A percentile compares a stretch with the other conserved stretches of the same genome.
Conservation (phyloP, 1,284 basidiomycete species). For the Inonotus obliquus region DNA sequence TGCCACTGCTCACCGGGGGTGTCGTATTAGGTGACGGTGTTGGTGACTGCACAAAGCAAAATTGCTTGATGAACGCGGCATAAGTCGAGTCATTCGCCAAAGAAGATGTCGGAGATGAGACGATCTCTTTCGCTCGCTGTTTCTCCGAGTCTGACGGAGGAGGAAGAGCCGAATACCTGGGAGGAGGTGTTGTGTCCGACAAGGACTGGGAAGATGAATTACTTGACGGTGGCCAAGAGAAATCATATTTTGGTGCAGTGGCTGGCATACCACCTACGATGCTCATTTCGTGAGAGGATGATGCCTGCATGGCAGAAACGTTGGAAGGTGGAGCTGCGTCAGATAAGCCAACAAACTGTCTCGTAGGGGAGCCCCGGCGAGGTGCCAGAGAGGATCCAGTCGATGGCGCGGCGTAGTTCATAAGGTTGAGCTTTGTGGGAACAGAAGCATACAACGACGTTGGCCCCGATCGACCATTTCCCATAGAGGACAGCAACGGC, state of each 20-base stretch:
- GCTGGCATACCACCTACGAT: constrained; percentile 18
- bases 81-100: constrained; percentile 14
- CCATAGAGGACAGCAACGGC: constrained; percentile 8
- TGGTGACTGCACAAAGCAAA: constrained; percentile 20
- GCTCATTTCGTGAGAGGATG: constrained; percentile 1
- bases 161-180: constrained; percentile 12
- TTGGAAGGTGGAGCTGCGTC: not conserved
- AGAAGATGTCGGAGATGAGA: constrained; percentile 11
- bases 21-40: constrained; percentile 7
- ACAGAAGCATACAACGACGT: constrained; percentile 14
- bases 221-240: constrained; percentile 9
- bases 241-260: constrained; percentile 11
- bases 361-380: not conserved
- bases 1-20: not conserved
- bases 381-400: constrained; percentile 27
- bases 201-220: constrained; percentile 12
- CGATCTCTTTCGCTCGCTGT: constrained; percentile 13
- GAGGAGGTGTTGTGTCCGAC: constrained; percentile 12
- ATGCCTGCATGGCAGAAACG: not conserved
- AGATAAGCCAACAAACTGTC: constrained; percentile 7
- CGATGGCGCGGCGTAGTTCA: constrained; percentile 45
- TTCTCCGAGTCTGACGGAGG: constrained; percentile 8
- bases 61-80: constrained; percentile 20
- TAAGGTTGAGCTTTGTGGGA: constrained; percentile 39
- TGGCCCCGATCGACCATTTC: constrained; percentile 5